Evolutionary conservation across 208 protist genomes (phyloP).

Genomic region (Leishmania aethiopica): DNA sequence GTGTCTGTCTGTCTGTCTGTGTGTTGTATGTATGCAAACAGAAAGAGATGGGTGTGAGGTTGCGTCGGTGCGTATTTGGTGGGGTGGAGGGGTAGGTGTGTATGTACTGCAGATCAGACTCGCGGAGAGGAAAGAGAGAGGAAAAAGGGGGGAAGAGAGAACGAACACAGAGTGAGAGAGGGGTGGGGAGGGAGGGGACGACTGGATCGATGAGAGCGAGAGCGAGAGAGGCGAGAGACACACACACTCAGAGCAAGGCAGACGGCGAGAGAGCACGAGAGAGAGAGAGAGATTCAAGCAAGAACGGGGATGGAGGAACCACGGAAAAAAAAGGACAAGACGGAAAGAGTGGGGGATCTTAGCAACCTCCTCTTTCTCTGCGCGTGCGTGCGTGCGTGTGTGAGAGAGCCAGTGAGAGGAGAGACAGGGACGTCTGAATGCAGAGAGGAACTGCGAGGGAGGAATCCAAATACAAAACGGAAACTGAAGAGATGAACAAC

Average conservation of each 20-base stretch:
- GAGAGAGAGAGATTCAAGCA: conserved; percentile 1
- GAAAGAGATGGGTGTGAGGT: background rate
- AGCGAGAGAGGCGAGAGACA: background rate
- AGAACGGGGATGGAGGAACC: background rate
- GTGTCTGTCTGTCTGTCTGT: background rate
- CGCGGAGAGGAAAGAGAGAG: background rate
- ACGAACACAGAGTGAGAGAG: background rate
- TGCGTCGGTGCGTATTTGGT: background rate
- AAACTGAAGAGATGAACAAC: background rate
- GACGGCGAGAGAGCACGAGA: background rate
- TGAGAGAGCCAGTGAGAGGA: background rate
- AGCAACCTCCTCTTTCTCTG: background rate
- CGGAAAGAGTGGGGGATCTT: background rate
- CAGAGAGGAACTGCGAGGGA: background rate
- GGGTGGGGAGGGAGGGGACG: background rate
- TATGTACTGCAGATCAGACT: background rate
- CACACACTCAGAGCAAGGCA: background rate
- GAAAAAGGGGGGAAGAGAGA: conserved; percentile 7
- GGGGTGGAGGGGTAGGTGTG: background rate
- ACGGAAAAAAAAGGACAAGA: background rate
- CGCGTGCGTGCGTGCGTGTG: background rate
- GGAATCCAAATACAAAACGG: background rate
- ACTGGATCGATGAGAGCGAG: background rate
- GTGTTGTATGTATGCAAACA: conserved; percentile 7
- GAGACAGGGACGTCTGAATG: background rate